Conservation (phyloP, 1,139 yeast species). For the Geotrichum bryndzae region DNA sequence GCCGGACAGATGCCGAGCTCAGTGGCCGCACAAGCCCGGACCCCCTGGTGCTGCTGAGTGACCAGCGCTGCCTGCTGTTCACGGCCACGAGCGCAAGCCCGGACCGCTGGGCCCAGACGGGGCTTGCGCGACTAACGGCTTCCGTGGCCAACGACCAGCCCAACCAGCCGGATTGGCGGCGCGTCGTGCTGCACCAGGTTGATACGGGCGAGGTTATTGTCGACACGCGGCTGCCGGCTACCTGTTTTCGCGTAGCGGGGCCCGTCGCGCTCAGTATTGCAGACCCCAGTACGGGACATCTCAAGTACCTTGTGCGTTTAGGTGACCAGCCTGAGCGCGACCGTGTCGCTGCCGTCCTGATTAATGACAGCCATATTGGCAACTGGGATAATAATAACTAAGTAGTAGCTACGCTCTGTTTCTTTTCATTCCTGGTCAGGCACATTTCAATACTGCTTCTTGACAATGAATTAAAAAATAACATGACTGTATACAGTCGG, state of each 20-base stretch:
- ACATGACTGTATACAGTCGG: too few species aligned
- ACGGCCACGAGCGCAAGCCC: conserved; percentile 17
- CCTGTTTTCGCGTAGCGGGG: conserved; percentile 9
- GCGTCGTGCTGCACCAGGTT: conserved; percentile 2
- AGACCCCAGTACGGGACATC: conserved; percentile 2
- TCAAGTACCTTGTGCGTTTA: conserved; percentile 8
- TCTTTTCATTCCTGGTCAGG: too few species aligned
- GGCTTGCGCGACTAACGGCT: conserved; percentile 23
- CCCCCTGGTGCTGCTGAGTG: conserved; percentile 22
- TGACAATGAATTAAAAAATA: too few species aligned
- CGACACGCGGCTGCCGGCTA: conserved; percentile 9
- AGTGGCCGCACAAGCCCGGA: neutral
- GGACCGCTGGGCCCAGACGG: conserved; percentile 21
- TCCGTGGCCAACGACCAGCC: conserved; percentile 13
- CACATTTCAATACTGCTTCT: too few species aligned
- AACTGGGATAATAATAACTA: too few species aligned
- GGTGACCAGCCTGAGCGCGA: conserved; percentile 4
- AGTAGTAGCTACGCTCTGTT: too few species aligned
- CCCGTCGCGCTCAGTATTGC: conserved; percentile 12
- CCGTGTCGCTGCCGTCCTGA: conserved; percentile 1
- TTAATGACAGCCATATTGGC: neutral
- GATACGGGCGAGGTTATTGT: neutral
- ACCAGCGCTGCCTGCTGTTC: conserved; percentile 26
- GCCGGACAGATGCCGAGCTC: neutral
- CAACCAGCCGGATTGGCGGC: neutral